Percentiles rank a stretch among this genome's conserved stretches.
These are phyloP conservation scores for Penicillium sp. DNA, from an alignment of 2,329 filamentous ascomycete species.

Conservation along the genomic window DNA sequence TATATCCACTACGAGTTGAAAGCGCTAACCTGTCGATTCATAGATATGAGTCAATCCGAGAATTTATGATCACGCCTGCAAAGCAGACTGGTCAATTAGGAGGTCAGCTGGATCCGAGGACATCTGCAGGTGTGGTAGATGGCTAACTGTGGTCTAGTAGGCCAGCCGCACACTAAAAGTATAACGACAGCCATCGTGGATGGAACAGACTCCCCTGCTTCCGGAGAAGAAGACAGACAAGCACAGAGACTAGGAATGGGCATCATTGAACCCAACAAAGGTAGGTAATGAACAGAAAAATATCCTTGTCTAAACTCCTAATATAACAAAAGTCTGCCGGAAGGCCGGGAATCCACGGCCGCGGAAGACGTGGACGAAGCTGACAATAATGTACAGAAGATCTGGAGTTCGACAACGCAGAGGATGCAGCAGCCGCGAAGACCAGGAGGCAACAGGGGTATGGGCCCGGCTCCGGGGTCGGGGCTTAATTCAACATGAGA, in stretches of 20 bases:
- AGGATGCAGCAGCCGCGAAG: constrained; percentile 40
- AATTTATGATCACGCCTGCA: constrained; percentile 49
- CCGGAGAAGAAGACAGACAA: constrained; percentile 52
- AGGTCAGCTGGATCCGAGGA: constrained; percentile 36
- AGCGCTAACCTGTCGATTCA: background rate
- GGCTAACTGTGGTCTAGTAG: constrained; percentile 18
- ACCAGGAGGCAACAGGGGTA: constrained; percentile 56
- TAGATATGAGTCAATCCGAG: constrained; percentile 61
- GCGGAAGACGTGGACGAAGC: constrained; percentile 26
- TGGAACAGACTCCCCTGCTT: constrained; percentile 46
- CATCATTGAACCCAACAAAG: constrained; percentile 46
- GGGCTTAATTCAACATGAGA: constrained; percentile 43
- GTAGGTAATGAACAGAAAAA: constrained; percentile 25
- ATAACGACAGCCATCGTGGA: background rate
- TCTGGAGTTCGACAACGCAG: constrained; percentile 36
- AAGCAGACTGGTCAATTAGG: constrained; percentile 61
- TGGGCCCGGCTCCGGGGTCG: constrained; percentile 56
- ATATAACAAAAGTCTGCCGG: constrained; percentile 19
- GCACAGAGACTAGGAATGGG: constrained; percentile 59
- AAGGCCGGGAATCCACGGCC: constrained; percentile 1
- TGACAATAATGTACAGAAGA: constrained; percentile 46
- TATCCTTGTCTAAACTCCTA: constrained; percentile 32
- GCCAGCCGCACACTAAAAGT: constrained; percentile 30
- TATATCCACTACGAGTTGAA: background rate
- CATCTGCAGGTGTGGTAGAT: background rate